Conservation (phyloP, 176 grass and related monocot species). For the Tillandsia leiboldiana region DNA sequence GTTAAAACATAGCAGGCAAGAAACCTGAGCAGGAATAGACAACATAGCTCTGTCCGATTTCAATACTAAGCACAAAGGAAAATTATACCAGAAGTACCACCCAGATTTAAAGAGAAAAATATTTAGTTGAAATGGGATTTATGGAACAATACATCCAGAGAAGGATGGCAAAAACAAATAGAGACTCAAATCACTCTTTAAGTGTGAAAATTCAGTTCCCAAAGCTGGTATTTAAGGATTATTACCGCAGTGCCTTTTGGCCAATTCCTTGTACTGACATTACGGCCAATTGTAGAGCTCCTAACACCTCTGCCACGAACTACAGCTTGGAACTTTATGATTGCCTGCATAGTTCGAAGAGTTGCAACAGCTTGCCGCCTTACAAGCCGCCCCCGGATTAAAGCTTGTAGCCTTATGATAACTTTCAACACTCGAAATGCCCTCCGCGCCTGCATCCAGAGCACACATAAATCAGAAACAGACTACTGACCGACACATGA, state of each 20-base stretch:
- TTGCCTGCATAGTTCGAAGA: constrained; percentile 47
- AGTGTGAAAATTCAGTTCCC: too few species aligned
- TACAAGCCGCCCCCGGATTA: constrained; percentile 90
- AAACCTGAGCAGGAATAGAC: too few species aligned
- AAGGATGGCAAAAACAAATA: neutral
- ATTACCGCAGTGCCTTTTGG: constrained; percentile 32
- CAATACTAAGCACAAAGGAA: too few species aligned
- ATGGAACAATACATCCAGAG: neutral
- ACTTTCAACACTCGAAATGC: constrained; percentile 82
- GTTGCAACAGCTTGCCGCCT: constrained; percentile 79
- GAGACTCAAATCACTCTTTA: neutral
- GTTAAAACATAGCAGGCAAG: too few species aligned
- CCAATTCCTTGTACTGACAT: constrained; percentile 23
- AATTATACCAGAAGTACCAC: too few species aligned
- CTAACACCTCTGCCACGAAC: constrained; percentile 65
- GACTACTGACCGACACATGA: neutral
- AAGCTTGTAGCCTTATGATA: constrained; percentile 87
- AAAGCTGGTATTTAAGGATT: neutral
- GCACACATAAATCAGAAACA: neutral
- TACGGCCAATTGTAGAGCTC: constrained; percentile 18
- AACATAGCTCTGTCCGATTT: too few species aligned
- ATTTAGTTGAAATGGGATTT: too few species aligned
- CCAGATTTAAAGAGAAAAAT: too few species aligned
- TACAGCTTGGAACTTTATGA: constrained; percentile 73
- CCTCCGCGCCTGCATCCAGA: constrained; percentile 56